These are phyloP conservation scores for Fusarium odoratissimum DNA, from an alignment of 2,329 filamentous ascomycete species.

Conservation along the genomic window DNA sequence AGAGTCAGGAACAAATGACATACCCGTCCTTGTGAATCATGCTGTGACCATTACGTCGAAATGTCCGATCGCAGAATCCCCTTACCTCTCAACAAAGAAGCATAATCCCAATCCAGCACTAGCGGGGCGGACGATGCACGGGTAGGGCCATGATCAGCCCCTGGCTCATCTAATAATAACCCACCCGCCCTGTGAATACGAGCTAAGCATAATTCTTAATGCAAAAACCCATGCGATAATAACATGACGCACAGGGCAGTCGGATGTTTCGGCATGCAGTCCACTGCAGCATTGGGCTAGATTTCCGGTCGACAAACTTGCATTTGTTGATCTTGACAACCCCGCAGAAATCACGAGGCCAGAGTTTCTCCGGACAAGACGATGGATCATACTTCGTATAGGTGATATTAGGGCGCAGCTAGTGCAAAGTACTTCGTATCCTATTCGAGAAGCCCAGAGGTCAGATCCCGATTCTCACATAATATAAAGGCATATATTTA, in stretches of 20 bases:
- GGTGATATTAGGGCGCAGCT: conserved; percentile 15
- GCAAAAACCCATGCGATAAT: neutral
- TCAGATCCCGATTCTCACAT: neutral
- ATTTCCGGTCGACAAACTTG: neutral
- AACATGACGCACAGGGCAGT: neutral
- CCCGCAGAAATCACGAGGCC: neutral
- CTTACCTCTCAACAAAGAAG: neutral
- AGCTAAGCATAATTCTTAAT: conserved; percentile 10
- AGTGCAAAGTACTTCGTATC: conserved; percentile 10
- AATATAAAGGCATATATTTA: conserved; percentile 8
- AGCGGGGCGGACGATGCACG: neutral
- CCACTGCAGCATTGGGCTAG: neutral
- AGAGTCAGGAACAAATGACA: neutral
- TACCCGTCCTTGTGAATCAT: neutral
- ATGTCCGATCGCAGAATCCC: neutral
- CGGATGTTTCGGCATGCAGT: conserved; percentile 5
- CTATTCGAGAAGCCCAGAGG: neutral
- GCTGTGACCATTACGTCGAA: neutral
- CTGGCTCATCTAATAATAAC: conserved; percentile 7
- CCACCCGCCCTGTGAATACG: neutral
- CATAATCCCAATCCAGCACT: neutral
- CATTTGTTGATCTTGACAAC: neutral
- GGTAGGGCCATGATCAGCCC: conserved; percentile 3
- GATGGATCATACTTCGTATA: conserved; percentile 11
- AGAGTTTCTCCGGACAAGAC: conserved; percentile 1